Base-by-base conservation (phyloP, 2,329 filamentous ascomycete species). In the Claviceps fusiformis region DNA sequence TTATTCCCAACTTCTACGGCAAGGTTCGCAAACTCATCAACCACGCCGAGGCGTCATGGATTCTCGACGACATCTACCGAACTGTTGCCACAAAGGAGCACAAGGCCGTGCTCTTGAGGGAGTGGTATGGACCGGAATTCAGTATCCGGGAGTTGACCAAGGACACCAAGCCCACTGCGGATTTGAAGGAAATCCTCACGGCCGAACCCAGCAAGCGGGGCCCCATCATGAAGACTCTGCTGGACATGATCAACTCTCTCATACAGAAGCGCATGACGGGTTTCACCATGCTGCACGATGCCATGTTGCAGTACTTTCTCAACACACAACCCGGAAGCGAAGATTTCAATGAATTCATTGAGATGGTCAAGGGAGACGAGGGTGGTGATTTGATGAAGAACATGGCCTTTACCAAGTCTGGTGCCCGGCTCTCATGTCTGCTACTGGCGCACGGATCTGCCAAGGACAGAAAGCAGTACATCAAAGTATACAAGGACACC, bases 81-180 rank as follows among this genome's bases (percentile, higher is more conserved):
- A 86, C 86, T 50, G 85, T 92, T 56, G 91, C 92, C 10, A 93
- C 87, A 27, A 83, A 85, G 65, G 79, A 88, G 62, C 93, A 98
- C 68, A 95, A 92, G 72, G 85, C 86, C 39, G 81, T 81, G 50
- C 77, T 98, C 57, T 77, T 98, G 57, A 80, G 91, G 54, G 93
- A 98, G 70, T 98, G 93, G 90, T 98, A 96, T 68, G 93, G 93
- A 1, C 80, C 92, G 0, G 93, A 97, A 66, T 98, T 95, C 66
- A 82, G 87, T 15, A 79, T 97, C 47, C 87, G 91, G 67, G 84
- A 85, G 62, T 66, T 73, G 62, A 75, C 59, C 52, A 76, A 75
- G 60, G 77, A 79, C 44, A 74, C 77, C 47, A 74, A 77, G 54
- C 73, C 76, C n/a, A 78, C 76, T 5, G 78, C 82, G 4, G 88